Conservation (phyloP, 2,329 filamentous ascomycete species). For the Huntiella decipiens region DNA sequence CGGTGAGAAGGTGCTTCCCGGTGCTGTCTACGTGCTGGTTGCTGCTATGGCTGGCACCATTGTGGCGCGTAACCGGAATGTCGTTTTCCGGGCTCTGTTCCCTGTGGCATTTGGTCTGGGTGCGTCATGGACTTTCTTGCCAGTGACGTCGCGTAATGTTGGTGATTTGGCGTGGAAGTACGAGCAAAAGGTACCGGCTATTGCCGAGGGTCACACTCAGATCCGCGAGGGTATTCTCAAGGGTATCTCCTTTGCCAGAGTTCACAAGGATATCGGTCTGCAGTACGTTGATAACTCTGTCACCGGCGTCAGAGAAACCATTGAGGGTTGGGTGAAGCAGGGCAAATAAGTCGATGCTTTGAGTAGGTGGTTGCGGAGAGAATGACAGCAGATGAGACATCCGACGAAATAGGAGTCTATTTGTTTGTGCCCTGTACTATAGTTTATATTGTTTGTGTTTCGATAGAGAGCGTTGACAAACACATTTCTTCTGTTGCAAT, state of each 20-base stretch:
- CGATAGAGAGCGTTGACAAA: conserved; percentile 8
- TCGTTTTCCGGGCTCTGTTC: conserved; percentile 57
- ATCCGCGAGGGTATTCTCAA: conserved; percentile 49
- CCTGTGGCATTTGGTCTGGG: conserved; percentile 66
- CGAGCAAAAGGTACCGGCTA: conserved; percentile 68
- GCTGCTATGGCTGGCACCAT: conserved; percentile 91
- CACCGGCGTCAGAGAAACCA: conserved; percentile 48
- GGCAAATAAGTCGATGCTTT: conserved; percentile 40
- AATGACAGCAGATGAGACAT: not conserved
- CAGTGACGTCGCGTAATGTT: conserved; percentile 78
- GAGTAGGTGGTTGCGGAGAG: conserved; percentile 1
- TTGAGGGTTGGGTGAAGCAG: conserved; percentile 85
- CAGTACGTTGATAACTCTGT: conserved; percentile 68
- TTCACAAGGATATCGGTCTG: conserved; percentile 52
- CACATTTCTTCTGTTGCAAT: conserved; percentile 8
- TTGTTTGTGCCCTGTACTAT: conserved; percentile 10
- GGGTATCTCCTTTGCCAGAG: conserved; percentile 53
- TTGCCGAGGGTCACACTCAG: conserved; percentile 64
- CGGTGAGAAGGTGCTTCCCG: conserved; percentile 77
- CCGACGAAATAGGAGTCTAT: not conserved
- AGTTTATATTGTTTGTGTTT: conserved; percentile 8
- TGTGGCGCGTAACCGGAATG: conserved; percentile 67
- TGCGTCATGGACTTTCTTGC: conserved; percentile 69
- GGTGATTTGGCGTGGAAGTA: conserved; percentile 77
- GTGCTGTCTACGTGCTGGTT: conserved; percentile 79